phyloP scores from a whole-genome alignment of 2,329 filamentous ascomycete species.

The Colletotrichum eremochloae region DNA sequence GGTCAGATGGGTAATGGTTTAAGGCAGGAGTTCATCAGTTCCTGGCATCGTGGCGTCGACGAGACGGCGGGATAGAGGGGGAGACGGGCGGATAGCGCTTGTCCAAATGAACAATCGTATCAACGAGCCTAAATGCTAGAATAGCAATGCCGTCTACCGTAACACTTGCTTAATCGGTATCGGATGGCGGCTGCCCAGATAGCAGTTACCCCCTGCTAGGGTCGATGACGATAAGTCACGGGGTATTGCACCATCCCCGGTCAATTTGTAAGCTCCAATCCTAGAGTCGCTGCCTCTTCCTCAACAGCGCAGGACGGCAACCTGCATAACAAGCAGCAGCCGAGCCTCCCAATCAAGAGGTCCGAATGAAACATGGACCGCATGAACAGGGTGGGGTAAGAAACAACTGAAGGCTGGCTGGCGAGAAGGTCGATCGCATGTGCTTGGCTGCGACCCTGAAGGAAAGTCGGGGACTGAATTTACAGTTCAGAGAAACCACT shows the following conservation, averaged over 20 bases:
- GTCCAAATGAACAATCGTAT: slow-evolving; percentile 29
- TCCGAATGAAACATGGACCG: slow-evolving; percentile 36
- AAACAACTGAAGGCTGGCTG: slow-evolving; percentile 29
- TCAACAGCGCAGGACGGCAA: slow-evolving; percentile 41
- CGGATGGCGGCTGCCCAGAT: slow-evolving; percentile 39
- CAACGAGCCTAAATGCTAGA: slow-evolving; percentile 37
- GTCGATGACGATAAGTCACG: slow-evolving; percentile 61
- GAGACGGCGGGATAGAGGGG: slow-evolving; percentile 32
- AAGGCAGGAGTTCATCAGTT: slow-evolving; percentile 38
- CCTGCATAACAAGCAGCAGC: slow-evolving; percentile 41
- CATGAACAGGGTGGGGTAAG: slow-evolving; percentile 41
- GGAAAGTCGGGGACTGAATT: slow-evolving; percentile 8
- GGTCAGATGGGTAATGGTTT: slow-evolving; percentile 41
- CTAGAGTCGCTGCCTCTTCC: slow-evolving; percentile 45
- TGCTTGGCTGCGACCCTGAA: slow-evolving; percentile 36
- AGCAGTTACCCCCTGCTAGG: slow-evolving; percentile 41
- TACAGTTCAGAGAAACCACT: slow-evolving; percentile 32
- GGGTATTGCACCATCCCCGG: slow-evolving; percentile 71
- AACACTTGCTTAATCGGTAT: slow-evolving; percentile 40
- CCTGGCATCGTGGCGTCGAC: slow-evolving; percentile 43
- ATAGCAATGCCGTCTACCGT: slow-evolving; percentile 21
- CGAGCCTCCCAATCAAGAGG: slow-evolving; percentile 50
- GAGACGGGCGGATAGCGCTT: slow-evolving; percentile 33
- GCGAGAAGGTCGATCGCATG: slow-evolving; percentile 36
- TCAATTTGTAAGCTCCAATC: slow-evolving; percentile 59